A percentile compares a stretch with the other conserved stretches of the same genome.
These are phyloP conservation scores for Pythium insidiosum DNA, from an alignment of 352 stramenopile species.

Conservation along the genomic window DNA sequence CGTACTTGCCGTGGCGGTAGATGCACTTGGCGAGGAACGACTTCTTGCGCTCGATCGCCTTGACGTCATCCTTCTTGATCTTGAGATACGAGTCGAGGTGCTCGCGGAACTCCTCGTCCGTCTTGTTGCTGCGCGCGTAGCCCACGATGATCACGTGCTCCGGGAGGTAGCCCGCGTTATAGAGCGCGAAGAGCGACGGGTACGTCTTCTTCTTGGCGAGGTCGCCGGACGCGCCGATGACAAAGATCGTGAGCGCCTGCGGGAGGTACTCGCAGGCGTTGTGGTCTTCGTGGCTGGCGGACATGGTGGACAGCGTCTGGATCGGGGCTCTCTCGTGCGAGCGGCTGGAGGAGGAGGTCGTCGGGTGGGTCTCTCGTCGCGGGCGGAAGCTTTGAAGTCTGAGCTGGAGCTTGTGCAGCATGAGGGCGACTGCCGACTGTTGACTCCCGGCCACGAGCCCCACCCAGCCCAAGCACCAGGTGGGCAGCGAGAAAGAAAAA, in stretches of 20 bases:
- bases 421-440: too few species aligned
- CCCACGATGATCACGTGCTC: conserved; percentile 80
- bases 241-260: conserved; percentile 69
- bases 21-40: conserved; percentile 72
- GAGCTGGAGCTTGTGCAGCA: too few species aligned
- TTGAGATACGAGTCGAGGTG: conserved; percentile 67
- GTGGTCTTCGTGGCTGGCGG: too few species aligned
- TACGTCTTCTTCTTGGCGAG: conserved; percentile 91
- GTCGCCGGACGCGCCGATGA: conserved; percentile 83
- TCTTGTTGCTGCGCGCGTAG: conserved; percentile 77
- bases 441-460: too few species aligned
- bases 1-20: conserved; percentile 76
- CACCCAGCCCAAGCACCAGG: too few species aligned
- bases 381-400: too few species aligned
- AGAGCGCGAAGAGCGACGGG: conserved; percentile 87
- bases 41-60: conserved; percentile 31
- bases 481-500: too few species aligned
- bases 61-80: conserved; percentile 35
- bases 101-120: conserved; percentile 77
- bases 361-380: too few species aligned
- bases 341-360: too few species aligned
- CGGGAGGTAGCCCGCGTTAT: conserved; percentile 67
- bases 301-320: too few species aligned
- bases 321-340: too few species aligned
- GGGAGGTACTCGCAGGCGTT: conserved; percentile 63